Conservation (phyloP, 2,329 filamentous ascomycete species). For the Sarocladium kiliense region DNA sequence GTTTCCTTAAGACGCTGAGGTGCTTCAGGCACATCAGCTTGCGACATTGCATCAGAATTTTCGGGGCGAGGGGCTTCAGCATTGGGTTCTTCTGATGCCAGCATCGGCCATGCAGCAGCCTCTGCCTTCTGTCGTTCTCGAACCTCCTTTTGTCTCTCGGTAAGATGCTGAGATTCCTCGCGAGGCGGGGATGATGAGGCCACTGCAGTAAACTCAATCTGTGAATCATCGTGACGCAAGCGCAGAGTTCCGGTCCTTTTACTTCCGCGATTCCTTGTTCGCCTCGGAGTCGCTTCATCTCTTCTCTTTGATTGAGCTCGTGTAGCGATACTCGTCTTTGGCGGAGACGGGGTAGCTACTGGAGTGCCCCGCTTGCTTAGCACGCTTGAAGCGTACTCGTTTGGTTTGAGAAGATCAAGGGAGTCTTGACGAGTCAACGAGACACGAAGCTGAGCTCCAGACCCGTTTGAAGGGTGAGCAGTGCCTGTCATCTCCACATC, state of each 20-base stretch:
- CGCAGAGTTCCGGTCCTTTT: constrained; percentile 37
- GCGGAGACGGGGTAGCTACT: background rate
- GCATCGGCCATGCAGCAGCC: background rate
- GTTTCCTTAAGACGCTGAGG: constrained; percentile 26
- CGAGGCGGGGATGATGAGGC: constrained; percentile 48
- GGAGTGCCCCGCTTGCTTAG: background rate
- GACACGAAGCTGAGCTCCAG: constrained; percentile 27
- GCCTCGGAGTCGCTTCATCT: background rate
- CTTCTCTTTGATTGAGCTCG: background rate
- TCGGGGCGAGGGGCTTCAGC: background rate
- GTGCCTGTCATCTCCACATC: constrained; percentile 40
- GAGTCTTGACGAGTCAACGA: background rate
- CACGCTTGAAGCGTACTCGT: background rate
- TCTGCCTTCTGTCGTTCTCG: constrained; percentile 30
- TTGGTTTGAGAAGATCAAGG: background rate
- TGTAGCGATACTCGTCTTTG: background rate
- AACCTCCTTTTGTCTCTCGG: constrained; percentile 74
- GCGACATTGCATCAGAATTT: constrained; percentile 10
- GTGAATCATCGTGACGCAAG: constrained; percentile 74
- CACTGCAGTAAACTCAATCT: constrained; percentile 70
- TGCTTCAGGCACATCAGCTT: background rate
- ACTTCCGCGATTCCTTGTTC: background rate
- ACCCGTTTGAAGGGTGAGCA: constrained; percentile 30
- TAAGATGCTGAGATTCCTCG: constrained; percentile 67
- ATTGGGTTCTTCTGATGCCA: background rate